Evolutionary conservation across 164 flowering plant genomes (phyloP).

Genomic region (Chimonanthus praecox): DNA sequence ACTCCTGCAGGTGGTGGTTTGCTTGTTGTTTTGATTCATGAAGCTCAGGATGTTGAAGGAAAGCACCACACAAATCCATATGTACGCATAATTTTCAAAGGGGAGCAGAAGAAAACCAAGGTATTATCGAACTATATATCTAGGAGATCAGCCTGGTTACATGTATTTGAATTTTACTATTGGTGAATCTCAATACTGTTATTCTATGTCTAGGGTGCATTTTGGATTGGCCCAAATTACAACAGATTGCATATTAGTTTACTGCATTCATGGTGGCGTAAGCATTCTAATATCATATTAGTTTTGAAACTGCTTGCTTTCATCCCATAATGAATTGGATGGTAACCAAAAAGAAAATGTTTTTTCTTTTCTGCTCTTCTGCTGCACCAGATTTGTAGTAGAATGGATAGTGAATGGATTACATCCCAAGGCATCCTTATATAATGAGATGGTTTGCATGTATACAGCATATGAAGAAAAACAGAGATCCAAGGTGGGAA

Average conservation of each 20-base stretch:
- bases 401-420: not conserved
- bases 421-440: not conserved
- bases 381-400: not conserved
- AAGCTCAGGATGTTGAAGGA: conserved; percentile 81
- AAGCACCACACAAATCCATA: conserved; percentile 86
- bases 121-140: conserved; percentile 25
- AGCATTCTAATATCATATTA: too few species aligned
- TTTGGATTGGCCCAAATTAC: not conserved
- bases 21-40: conserved; percentile 64
- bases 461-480: conserved; percentile 63
- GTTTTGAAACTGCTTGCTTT: not conserved
- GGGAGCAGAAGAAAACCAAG: conserved; percentile 80
- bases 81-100: conserved; percentile 60
- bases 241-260: not conserved
- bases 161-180: not conserved
- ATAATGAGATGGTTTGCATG: not conserved
- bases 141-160: not conserved
- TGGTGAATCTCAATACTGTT: not conserved
- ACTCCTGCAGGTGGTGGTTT: conserved; percentile 84
- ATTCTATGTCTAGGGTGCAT: not conserved
- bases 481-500: conserved; percentile 86
- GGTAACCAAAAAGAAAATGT: not conserved
- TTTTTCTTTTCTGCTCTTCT: not conserved
- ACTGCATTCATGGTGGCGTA: not conserved
- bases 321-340: not conserved